Conservation (phyloP, 345 rosid genomes). For the Reutealis trisperma region DNA sequence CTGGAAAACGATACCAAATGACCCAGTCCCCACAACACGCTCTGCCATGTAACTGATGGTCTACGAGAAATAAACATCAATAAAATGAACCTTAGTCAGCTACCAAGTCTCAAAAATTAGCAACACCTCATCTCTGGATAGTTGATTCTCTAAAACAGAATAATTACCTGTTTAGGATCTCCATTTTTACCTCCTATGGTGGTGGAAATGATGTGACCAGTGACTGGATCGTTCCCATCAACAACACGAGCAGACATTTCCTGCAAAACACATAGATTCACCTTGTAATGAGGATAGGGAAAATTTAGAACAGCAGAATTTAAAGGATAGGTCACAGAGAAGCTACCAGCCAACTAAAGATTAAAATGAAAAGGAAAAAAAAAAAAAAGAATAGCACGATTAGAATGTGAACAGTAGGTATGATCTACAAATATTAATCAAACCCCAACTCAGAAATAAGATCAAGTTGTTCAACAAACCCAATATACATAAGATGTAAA, state of each 20-base stretch:
- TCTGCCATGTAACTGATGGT: conserved; percentile 95
- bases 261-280: conserved; percentile 37
- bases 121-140: neutral
- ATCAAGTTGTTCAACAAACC: conserved; percentile 1
- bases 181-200: conserved; percentile 93
- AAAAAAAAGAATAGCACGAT: neutral
- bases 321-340: neutral
- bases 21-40: conserved; percentile 84
- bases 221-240: conserved; percentile 71
- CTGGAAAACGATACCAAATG: conserved; percentile 89
- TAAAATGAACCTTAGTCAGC: neutral
- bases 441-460: neutral
- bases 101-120: neutral
- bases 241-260: conserved; percentile 71
- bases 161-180: conserved; percentile 74
- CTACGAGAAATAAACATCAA: conserved; percentile 38
- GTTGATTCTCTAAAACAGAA: neutral
- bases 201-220: conserved; percentile 88
- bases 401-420: neutral
- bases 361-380: neutral
- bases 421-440: neutral
- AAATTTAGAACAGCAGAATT: neutral
- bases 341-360: neutral
- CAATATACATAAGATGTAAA: neutral
- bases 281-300: no score